Percentiles rank a stretch among this genome's conserved stretches.
These are phyloP conservation scores for Aspergillus fructus DNA, from an alignment of 2,329 filamentous ascomycete species.

Conservation along the genomic window DNA sequence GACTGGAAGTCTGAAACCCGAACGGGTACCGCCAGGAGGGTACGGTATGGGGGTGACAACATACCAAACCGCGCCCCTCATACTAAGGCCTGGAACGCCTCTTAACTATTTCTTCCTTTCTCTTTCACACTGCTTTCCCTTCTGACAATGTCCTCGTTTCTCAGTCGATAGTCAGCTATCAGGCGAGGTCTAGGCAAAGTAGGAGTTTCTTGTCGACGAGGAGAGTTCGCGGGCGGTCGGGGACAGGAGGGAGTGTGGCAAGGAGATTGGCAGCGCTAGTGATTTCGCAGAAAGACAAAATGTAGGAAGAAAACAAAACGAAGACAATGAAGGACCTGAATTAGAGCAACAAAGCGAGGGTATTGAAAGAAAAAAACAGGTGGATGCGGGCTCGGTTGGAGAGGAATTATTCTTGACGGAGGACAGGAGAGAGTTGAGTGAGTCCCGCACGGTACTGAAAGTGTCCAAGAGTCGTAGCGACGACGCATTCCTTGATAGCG, in stretches of 20 bases:
- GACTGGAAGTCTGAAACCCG: constrained; percentile 6
- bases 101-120: constrained; percentile 7
- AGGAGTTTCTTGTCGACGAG: constrained; percentile 1
- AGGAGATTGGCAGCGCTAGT: constrained; percentile 11
- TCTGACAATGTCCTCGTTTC: not conserved
- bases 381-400: not conserved
- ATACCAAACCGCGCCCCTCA: constrained; percentile 26
- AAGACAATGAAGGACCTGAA: not conserved
- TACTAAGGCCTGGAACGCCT: constrained; percentile 16
- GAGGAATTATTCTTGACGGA: constrained; percentile 5
- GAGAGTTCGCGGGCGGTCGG: constrained; percentile 17
- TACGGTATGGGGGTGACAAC: constrained; percentile 15
- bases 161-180: not conserved
- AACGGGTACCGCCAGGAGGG: constrained; percentile 4
- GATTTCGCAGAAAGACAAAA: constrained; percentile 7
- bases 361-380: not conserved
- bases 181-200: not conserved
- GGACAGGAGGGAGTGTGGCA: constrained; percentile 11
- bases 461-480: constrained; percentile 21
- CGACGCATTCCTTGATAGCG: constrained; percentile 26
- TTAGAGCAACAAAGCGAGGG: constrained; percentile 5
- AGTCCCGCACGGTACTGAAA: constrained; percentile 20
- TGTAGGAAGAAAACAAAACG: not conserved
- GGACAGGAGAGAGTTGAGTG: constrained; percentile 13
- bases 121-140: constrained; percentile 2